These are phyloP conservation scores for Pugionium dolabratum DNA, from an alignment of 345 rosid genomes.

Conservation along the genomic window DNA sequence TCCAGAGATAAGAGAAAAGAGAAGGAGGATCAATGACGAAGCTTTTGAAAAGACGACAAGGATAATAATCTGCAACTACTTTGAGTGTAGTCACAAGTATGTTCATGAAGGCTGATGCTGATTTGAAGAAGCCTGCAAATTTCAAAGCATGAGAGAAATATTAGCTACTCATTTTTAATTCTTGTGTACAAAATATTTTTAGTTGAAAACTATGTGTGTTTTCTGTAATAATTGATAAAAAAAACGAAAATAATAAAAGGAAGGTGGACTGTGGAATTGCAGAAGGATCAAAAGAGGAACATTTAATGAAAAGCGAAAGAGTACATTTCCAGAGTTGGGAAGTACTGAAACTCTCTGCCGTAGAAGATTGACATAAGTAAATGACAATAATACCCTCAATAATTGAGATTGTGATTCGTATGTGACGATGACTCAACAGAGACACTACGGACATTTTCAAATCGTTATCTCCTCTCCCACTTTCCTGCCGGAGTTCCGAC, in stretches of 20 bases:
- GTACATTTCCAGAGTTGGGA: slow-evolving; percentile 23
- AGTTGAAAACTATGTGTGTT: not conserved
- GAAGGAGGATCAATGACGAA: slow-evolving; percentile 96
- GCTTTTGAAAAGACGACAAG: slow-evolving; percentile 73
- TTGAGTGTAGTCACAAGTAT: slow-evolving; percentile 71
- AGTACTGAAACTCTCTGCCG: slow-evolving; percentile 28
- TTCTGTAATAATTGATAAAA: too few relatives aligned
- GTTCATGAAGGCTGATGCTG: slow-evolving; percentile 91
- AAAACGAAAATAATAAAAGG: not conserved
- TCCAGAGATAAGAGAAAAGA: slow-evolving; percentile 89
- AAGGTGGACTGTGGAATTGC: slow-evolving; percentile 20
- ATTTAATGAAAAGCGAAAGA: slow-evolving; percentile 35
- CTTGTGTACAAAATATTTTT: too few relatives aligned
- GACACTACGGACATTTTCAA: slow-evolving; percentile 34
- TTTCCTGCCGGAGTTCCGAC: slow-evolving; percentile 42
- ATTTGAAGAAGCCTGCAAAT: slow-evolving; percentile 89
- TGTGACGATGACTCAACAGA: slow-evolving; percentile 36
- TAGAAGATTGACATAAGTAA: slow-evolving; percentile 30
- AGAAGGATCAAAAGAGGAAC: slow-evolving; percentile 41
- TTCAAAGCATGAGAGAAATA: not conserved
- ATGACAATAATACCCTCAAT: slow-evolving; percentile 63
- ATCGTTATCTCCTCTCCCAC: slow-evolving; percentile 37
- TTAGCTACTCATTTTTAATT: not conserved
- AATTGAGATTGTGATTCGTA: slow-evolving; percentile 4
- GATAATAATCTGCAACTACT: slow-evolving; percentile 83